phyloP scores from a whole-genome alignment of 331 rosid genomes.

The Saraca asoca region DNA sequence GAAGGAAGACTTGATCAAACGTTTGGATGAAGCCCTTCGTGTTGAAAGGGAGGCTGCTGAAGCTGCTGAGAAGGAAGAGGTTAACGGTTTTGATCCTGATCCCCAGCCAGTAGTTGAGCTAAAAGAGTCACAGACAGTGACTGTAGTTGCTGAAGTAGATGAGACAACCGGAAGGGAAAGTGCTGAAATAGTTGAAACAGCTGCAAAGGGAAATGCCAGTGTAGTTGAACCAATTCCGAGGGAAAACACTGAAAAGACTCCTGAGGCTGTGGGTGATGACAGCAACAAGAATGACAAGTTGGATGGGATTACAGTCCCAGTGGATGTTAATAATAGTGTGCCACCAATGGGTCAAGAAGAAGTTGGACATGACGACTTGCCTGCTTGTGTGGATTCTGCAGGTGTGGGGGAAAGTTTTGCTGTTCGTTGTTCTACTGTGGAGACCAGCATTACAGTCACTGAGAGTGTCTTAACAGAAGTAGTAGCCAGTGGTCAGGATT shows the following conservation, averaged over 20 bases:
- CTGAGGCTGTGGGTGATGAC: slow-evolving; percentile 34
- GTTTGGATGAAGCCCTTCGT: slow-evolving; percentile 74
- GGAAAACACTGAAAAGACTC: slow-evolving; percentile 16
- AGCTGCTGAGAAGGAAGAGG: slow-evolving; percentile 36
- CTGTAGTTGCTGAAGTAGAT: slow-evolving; percentile 33
- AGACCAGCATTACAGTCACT: slow-evolving; percentile 39
- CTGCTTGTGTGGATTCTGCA: slow-evolving; percentile 38
- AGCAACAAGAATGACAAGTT: slow-evolving; percentile 32
- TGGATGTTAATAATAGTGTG: slow-evolving; percentile 40
- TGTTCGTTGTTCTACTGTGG: slow-evolving; percentile 39
- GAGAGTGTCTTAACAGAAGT: slow-evolving; percentile 51
- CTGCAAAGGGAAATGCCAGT: slow-evolving; percentile 19
- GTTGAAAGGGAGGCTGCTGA: slow-evolving; percentile 50
- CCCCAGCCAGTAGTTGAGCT: slow-evolving; percentile 35
- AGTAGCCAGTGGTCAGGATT: slow-evolving; percentile 42
- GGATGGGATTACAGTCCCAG: slow-evolving; percentile 36
- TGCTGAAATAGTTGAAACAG: slow-evolving; percentile 8
- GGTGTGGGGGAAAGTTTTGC: slow-evolving; percentile 41
- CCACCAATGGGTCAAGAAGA: slow-evolving; percentile 38
- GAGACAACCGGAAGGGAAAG: slow-evolving; percentile 3
- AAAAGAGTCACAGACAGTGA: slow-evolving; percentile 31
- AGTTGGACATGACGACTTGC: slow-evolving; percentile 40
- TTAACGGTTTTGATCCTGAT: slow-evolving; percentile 41
- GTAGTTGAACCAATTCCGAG: slow-evolving; percentile 7
- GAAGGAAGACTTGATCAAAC: slow-evolving; percentile 86